Conservation (phyloP, 257 asterid genomes). For the Solanum lycopersicoides region DNA sequence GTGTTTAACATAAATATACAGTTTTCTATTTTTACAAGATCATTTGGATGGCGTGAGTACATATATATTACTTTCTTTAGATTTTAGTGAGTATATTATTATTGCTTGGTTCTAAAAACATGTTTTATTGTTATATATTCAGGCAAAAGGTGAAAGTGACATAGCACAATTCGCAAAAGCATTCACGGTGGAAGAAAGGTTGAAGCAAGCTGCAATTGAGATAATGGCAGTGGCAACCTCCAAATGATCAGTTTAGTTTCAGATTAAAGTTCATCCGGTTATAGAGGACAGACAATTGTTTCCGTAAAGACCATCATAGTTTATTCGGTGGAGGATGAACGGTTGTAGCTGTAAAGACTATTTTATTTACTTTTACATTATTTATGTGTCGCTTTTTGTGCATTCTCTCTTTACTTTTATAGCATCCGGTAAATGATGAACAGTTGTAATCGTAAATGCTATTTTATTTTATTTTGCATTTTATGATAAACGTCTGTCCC, state of each 20-base stretch:
- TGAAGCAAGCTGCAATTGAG: constrained; percentile 61
- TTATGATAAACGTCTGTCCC: not conserved
- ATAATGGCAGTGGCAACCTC: constrained; percentile 39
- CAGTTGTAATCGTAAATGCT: too few species aligned
- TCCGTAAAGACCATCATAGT: not conserved
- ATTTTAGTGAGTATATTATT: not conserved
- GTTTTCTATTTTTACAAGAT: not conserved
- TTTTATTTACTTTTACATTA: not conserved
- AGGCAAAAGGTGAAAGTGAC: constrained; percentile 30
- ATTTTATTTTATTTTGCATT: too few species aligned
- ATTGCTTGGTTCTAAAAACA: not conserved
- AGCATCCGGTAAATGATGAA: not conserved
- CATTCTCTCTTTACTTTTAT: too few species aligned
- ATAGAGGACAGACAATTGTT: not conserved
- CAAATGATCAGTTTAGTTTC: not conserved
- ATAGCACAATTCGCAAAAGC: constrained; percentile 19
- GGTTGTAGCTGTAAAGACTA: not conserved
- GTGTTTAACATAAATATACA: not conserved
- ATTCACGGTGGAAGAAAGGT: constrained; percentile 50
- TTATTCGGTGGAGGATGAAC: not conserved
- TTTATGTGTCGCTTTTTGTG: too few species aligned
- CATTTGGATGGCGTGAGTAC: not conserved
- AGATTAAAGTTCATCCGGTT: not conserved
- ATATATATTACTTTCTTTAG: not conserved
- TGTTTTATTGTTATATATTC: not conserved